phyloP scores from a whole-genome alignment of 2,329 filamentous ascomycete genomes.

The Ceratocystis harringtonii region DNA sequence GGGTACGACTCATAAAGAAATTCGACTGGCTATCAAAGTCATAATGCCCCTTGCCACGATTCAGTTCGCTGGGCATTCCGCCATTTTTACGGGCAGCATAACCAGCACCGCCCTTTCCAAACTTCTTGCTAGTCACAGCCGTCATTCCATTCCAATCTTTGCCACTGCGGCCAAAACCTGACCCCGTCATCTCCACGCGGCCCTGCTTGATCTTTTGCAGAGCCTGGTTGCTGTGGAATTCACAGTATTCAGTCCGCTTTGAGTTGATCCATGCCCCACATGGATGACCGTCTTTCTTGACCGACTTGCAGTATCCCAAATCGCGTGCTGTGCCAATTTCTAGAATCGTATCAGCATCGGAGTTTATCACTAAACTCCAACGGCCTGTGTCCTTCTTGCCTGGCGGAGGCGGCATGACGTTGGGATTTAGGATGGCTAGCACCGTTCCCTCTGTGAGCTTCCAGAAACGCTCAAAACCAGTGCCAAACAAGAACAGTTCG shows the following conservation, averaged over 20 bases:
- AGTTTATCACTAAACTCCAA: slow-evolving; percentile 75
- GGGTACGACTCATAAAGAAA: slow-evolving; percentile 37
- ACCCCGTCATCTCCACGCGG: slow-evolving; percentile 67
- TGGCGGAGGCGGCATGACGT: slow-evolving; percentile 72
- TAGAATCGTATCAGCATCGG: slow-evolving; percentile 73
- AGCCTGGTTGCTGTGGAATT: slow-evolving; percentile 77
- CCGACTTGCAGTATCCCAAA: slow-evolving; percentile 71
- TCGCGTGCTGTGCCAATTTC: slow-evolving; percentile 78
- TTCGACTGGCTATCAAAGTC: slow-evolving; percentile 44
- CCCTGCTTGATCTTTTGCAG: slow-evolving; percentile 45
- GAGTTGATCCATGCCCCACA: slow-evolving; percentile 80
- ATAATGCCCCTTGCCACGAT: slow-evolving; percentile 28
- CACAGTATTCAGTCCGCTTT: slow-evolving; percentile 78
- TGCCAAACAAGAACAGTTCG: slow-evolving; percentile 82
- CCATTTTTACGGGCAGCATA: not conserved
- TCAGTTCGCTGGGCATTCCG: slow-evolving; percentile 8
- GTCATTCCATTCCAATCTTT: slow-evolving; percentile 22
- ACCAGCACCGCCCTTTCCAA: slow-evolving; percentile 33
- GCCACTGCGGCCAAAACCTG: slow-evolving; percentile 31
- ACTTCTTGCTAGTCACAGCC: slow-evolving; percentile 22
- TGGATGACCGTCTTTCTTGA: slow-evolving; percentile 67
- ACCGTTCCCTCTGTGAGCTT: slow-evolving; percentile 85
- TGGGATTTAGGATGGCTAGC: slow-evolving; percentile 81
- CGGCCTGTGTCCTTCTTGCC: slow-evolving; percentile 61
- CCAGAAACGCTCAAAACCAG: slow-evolving; percentile 85